phyloP scores from a whole-genome alignment of 306 rosid species.

The Parietaria judaica region DNA sequence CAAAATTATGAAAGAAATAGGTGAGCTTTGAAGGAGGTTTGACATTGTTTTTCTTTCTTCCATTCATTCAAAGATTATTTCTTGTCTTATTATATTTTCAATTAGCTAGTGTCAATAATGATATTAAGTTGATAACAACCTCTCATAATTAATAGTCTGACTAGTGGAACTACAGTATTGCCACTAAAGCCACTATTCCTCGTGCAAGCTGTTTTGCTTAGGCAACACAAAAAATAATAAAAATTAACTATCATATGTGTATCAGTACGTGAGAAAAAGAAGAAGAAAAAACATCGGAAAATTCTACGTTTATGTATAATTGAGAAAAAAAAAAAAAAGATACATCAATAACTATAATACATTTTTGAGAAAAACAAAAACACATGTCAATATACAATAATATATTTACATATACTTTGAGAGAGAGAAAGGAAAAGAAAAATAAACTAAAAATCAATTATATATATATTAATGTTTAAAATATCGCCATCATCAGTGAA shows the following conservation, averaged over 20 bases:
- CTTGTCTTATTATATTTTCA: neutral
- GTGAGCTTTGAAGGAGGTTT: conserved; percentile 16
- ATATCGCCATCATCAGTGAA: too few species aligned
- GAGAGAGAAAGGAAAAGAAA: too few species aligned
- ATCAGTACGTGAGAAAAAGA: too few species aligned
- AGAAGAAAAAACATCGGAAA: too few species aligned
- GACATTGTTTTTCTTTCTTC: conserved; percentile 15
- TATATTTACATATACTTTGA: neutral
- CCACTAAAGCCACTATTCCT: neutral
- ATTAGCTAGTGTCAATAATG: neutral
- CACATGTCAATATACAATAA: too few species aligned
- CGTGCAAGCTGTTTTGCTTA: neutral
- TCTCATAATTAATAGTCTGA: conserved; percentile 17
- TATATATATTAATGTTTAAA: too few species aligned
- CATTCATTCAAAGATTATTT: conserved; percentile 1
- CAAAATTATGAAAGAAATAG: conserved; percentile 45
- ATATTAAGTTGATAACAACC: conserved; percentile 19
- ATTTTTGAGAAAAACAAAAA: too few species aligned
- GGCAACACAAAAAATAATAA: neutral
- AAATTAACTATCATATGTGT: too few species aligned
- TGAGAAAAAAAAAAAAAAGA: too few species aligned
- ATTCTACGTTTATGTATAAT: too few species aligned
- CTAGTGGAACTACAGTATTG: conserved; percentile 5
- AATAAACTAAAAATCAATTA: too few species aligned
- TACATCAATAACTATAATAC: too few species aligned